Evolutionary conservation across 2,329 filamentous ascomycete species (phyloP).

Genomic region (Curvularia eragrostidis): DNA sequence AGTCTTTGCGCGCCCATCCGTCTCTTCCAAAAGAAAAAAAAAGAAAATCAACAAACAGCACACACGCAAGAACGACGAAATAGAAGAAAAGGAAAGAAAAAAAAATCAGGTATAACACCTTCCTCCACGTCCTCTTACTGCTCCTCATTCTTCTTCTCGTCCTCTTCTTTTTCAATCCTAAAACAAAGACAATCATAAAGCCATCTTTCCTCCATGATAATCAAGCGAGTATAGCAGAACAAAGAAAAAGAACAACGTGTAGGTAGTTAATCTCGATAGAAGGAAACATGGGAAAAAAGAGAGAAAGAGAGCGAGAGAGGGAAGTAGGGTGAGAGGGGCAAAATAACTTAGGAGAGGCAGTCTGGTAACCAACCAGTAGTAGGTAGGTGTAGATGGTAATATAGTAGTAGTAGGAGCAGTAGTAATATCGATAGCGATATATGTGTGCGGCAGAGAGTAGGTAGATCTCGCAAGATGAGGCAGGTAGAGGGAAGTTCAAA

Average conservation of each 20-base stretch:
- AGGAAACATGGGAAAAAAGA: too few species aligned
- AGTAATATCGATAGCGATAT: slow-evolving; percentile 3
- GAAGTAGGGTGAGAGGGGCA: background rate
- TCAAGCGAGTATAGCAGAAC: background rate
- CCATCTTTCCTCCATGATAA: background rate
- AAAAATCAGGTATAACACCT: background rate
- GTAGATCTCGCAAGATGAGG: background rate
- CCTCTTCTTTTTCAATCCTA: background rate
- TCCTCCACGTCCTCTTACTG: background rate
- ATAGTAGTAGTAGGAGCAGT: background rate
- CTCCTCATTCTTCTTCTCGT: background rate
- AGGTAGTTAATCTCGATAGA: background rate
- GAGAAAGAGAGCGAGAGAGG: background rate
- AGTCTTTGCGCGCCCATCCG: background rate
- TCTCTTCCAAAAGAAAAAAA: background rate
- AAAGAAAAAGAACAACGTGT: background rate
- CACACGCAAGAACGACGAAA: background rate
- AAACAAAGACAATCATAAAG: background rate
- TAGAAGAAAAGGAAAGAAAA: background rate
- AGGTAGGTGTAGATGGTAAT: background rate
- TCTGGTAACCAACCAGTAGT: background rate
- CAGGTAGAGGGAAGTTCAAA: background rate
- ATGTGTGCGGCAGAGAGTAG: background rate
- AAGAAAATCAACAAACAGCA: background rate
- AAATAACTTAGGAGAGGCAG: background rate